phyloP scores from a whole-genome alignment of 2,329 filamentous ascomycete genomes.

The Stemphylium lycopersici region DNA sequence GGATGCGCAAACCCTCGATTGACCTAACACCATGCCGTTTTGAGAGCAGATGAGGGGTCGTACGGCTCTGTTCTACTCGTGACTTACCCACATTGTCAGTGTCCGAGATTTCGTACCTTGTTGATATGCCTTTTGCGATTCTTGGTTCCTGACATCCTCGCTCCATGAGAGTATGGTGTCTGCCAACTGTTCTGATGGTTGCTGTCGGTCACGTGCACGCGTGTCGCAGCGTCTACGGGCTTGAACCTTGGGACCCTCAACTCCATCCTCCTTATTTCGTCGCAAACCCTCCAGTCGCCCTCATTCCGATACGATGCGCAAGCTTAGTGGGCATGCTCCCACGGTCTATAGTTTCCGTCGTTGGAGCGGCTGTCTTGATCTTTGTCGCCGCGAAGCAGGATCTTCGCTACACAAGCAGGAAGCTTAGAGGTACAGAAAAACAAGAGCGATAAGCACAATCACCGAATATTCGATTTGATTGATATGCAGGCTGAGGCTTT shows the following conservation, averaged over 20 bases:
- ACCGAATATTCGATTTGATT: background rate
- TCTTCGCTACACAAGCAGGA: background rate
- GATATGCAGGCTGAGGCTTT: background rate
- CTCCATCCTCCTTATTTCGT: background rate
- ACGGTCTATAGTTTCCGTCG: background rate
- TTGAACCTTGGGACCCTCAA: background rate
- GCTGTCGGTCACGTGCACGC: background rate
- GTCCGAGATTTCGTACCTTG: background rate
- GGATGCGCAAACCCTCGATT: slow-evolving; percentile 28
- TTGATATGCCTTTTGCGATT: too few species aligned
- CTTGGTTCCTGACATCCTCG: background rate
- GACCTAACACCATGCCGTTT: slow-evolving; percentile 30
- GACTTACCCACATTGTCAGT: slow-evolving; percentile 1
- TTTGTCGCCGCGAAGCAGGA: background rate
- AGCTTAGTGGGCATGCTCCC: background rate
- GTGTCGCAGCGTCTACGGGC: background rate
- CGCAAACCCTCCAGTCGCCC: background rate
- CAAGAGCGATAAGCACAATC: background rate
- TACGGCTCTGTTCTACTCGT: slow-evolving; percentile 18
- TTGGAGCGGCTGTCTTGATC: background rate
- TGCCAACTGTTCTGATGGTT: background rate
- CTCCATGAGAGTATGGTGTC: background rate
- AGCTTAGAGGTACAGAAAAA: background rate
- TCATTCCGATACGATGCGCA: background rate
- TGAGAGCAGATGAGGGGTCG: slow-evolving; percentile 13